These are phyloP conservation scores for Lyophyllum shimeji DNA, from an alignment of 768 basidiomycete species.

Conservation along the genomic window DNA sequence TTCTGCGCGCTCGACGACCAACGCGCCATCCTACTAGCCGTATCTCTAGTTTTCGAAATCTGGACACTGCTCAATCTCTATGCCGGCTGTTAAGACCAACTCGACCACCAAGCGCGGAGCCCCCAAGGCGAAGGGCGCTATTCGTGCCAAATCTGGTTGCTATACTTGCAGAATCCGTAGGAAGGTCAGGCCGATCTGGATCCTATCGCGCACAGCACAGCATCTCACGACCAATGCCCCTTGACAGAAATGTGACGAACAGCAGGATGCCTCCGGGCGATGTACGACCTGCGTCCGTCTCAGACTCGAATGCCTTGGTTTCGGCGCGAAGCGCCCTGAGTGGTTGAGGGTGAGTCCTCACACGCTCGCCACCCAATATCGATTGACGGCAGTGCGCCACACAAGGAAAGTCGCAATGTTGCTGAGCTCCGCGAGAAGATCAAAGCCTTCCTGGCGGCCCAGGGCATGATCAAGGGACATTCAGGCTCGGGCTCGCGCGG, in stretches of 20 bases:
- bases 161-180: constrained; percentile 86
- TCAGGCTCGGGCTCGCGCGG: constrained; percentile 66
- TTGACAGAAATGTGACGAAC: constrained; percentile 82
- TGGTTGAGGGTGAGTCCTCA: constrained; percentile 69
- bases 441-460: constrained; percentile 73
- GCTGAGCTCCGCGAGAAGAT: constrained; percentile 72
- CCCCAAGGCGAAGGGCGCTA: constrained; percentile 77
- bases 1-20: constrained; percentile 7
- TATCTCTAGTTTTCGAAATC: constrained; percentile 15
- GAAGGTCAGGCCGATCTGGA: constrained; percentile 53
- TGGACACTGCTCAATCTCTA: constrained; percentile 15
- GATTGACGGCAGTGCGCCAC: constrained; percentile 11
- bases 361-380: neutral
- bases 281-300: constrained; percentile 81
- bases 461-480: constrained; percentile 90
- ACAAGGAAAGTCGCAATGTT: constrained; percentile 70
- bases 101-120: constrained; percentile 46
- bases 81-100: constrained; percentile 43
- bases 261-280: constrained; percentile 54
- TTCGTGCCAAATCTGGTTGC: constrained; percentile 85
- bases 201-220: constrained; percentile 7
- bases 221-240: constrained; percentile 18
- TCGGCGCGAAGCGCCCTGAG: constrained; percentile 82
- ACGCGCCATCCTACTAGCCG: constrained; percentile 5
- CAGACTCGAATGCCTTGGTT: constrained; percentile 81